Percentiles rank a stretch among this genome's conserved stretches.
These are phyloP conservation scores for Parastagonospora nodorum DNA, from an alignment of 2,329 filamentous ascomycete genomes.

Conservation along the genomic window DNA sequence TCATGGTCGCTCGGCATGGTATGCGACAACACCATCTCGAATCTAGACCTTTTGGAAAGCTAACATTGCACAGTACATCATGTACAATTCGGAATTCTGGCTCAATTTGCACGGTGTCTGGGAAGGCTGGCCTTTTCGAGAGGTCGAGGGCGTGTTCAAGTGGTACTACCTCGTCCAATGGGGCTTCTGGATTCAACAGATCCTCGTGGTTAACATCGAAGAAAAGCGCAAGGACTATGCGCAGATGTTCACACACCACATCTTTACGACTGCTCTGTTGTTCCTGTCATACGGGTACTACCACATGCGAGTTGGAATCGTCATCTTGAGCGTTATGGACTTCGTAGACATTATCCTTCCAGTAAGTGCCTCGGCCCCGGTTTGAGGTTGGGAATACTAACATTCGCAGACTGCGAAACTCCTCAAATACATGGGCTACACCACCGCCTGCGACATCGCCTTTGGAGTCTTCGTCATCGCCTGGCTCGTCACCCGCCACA, in stretches of 20 bases:
- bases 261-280: constrained; percentile 84
- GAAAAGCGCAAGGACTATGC: constrained; percentile 91
- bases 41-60: constrained; percentile 1
- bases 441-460: constrained; percentile 75
- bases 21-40: constrained; percentile 28
- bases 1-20: constrained; percentile 88
- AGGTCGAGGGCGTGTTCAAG: constrained; percentile 77
- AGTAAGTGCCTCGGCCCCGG: constrained; percentile 52
- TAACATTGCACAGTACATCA: constrained; percentile 68
- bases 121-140: constrained; percentile 80
- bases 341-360: constrained; percentile 87
- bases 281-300: constrained; percentile 84
- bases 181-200: constrained; percentile 92
- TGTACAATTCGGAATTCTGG: constrained; percentile 77
- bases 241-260: constrained; percentile 95
- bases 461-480: constrained; percentile 85
- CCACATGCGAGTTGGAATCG: constrained; percentile 83
- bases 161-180: constrained; percentile 89
- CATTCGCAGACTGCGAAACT: constrained; percentile 76
- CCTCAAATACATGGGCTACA: constrained; percentile 84
- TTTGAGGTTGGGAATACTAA: constrained; percentile 6
- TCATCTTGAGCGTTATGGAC: constrained; percentile 92
- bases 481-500: constrained; percentile 84
- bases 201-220: constrained; percentile 93
- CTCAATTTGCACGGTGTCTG: constrained; percentile 78